Evolutionary conservation across 805 yeast species (phyloP), one percentile per base, ranked within the genome.

Genomic region (Zygoascus biomembranicola): DNA sequence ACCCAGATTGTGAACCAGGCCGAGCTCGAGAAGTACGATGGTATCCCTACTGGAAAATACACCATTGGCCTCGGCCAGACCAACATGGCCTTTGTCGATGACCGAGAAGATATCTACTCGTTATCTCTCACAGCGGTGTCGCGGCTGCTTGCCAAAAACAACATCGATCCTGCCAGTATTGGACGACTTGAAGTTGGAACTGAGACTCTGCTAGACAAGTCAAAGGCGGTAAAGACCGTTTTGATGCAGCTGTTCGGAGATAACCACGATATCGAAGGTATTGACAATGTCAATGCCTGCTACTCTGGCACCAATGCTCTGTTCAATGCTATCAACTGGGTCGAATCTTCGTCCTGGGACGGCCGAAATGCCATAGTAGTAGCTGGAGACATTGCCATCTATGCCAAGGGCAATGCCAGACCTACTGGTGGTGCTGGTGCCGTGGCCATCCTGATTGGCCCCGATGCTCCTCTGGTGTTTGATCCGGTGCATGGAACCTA

Each of bases 391-490:
- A 94, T 94, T 71, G 99, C 99, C 67, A 84, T 94, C 62, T 94
- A 94, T 73, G 90, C 90, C 65, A 81, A 90, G 75, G 99, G 99
- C 69, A 85, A 95, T 41, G 99, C 99, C 54, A 85, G 99, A 79
- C 99, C 99, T 67, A 94, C 99, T 52, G 99, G 99, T 71, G 99
- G 99, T 76, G 97, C 95, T 52, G 99, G 99, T 69, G 79, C 95
- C 48, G 95, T 92, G 56, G 99, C 99, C 45, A 65, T 94, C 68
- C 81, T 87, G 69, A 87, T 94, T 65, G 99, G 99, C 50, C 96
- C 98, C 51, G 96, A 94, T 68, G 97, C 99, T 43, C 99, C 99
- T 61, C 79, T 94, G 61, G 97, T 88, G 43, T 84, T 94, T 64
- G 98, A 94, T 64, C 74, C 85, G 46, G 80, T 82, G 56, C 88